Evolutionary conservation across 768 basidiomycete species (phyloP), one percentile per base, ranked within the genome.

Genomic region (Termitomyces sp.): DNA sequence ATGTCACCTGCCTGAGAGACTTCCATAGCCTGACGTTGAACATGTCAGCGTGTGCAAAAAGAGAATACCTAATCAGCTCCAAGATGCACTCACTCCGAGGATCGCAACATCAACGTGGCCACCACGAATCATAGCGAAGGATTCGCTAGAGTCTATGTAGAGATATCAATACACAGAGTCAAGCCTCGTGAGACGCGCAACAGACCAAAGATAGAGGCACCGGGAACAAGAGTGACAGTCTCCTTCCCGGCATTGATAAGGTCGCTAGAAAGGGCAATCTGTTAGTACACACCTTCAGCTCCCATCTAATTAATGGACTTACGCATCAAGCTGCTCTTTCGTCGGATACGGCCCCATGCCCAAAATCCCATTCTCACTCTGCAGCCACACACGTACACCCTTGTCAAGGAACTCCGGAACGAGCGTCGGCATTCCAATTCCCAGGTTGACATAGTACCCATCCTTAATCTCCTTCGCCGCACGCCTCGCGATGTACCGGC

Each of bases 81-180:
- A 46, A 68, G 14, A 48, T 51, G 48, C 60, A 78, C 88, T 70
- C 74, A 91, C 92, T 34, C 96, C 96, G 53, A 98, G 85, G 70
- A 98, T 96, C 7, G 94, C 87, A 51, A 96, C 91, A 66, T 98
- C 87, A 54, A 98, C 86, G 74, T 98, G 96, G 5, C 96, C 96
- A 49, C 96, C 96, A 57, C 96, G 91, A 74, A 98, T 97, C 96
- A 98, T 98, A 11, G 91, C 91, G 69, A 98, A 98, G 3, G 93
- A 95, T 75, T 97, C 95, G 67, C 86, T 86, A 4, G 94, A 95
- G 75, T 96, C 91, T 91, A 63, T 31, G 52, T 62, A 57, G 25
- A 29, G 7, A 52, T 46, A 38, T 65, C n/a, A 17, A 20, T 31
- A 17, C 15, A 29, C 29, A 29, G 20, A 14, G 20, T 40, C 25